Evolutionary conservation across 805 yeast species (phyloP).

Genomic region (Dipodascus geniculatus): DNA sequence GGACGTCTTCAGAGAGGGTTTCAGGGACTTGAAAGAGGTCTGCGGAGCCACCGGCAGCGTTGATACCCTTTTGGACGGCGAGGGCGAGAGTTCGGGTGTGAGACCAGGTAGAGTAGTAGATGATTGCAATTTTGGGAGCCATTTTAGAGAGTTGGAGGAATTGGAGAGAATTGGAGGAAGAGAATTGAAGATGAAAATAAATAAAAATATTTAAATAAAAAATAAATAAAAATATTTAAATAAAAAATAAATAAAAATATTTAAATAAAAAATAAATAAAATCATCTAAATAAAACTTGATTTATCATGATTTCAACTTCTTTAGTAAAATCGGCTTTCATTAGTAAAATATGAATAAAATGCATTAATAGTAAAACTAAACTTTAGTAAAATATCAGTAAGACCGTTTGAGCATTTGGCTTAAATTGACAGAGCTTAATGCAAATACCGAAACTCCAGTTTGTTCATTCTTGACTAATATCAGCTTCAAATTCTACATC

Average conservation of each 20-base stretch:
- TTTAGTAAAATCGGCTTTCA: neutral
- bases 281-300: too few relatives aligned
- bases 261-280: too few relatives aligned
- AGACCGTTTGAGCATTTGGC: too few relatives aligned
- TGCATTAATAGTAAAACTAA: neutral
- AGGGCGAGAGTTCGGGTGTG: slow-evolving; percentile 64
- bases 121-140: slow-evolving; percentile 52
- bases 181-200: too few relatives aligned
- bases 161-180: neutral
- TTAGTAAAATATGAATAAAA: neutral
- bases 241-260: too few relatives aligned
- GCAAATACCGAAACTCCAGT: too few relatives aligned
- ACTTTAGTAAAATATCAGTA: neutral
- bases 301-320: too few relatives aligned
- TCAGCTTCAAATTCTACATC: too few relatives aligned
- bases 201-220: too few relatives aligned
- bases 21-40: slow-evolving; percentile 73
- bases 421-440: too few relatives aligned
- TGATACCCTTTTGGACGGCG: slow-evolving; percentile 56
- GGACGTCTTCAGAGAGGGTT: slow-evolving; percentile 54
- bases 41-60: slow-evolving; percentile 56
- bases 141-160: slow-evolving; percentile 13
- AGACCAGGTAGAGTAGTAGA: slow-evolving; percentile 73
- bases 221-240: too few relatives aligned
- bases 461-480: too few relatives aligned